Evolutionary conservation across 2,329 filamentous ascomycete species (phyloP).

Genomic region (Epichloe amarillans): DNA sequence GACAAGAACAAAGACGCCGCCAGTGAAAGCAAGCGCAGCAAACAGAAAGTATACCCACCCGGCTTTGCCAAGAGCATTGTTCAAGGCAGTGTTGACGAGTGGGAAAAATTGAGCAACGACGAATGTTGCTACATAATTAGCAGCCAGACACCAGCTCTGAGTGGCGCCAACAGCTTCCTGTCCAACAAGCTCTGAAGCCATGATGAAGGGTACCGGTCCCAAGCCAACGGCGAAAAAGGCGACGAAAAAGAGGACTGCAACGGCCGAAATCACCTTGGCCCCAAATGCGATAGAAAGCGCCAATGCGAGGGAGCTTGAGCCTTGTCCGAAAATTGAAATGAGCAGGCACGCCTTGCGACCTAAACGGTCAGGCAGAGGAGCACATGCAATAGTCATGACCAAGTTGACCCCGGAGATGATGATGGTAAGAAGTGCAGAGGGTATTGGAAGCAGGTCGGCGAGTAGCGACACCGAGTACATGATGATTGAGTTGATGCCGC

Average conservation of each 20-base stretch:
- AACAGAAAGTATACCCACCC: slow-evolving; percentile 93
- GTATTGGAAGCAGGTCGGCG: slow-evolving; percentile 64
- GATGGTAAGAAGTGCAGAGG: slow-evolving; percentile 74
- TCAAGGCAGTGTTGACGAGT: slow-evolving; percentile 63
- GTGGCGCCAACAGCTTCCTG: slow-evolving; percentile 84
- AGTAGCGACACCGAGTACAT: slow-evolving; percentile 96
- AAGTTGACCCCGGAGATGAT: slow-evolving; percentile 80
- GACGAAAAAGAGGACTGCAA: slow-evolving; percentile 76
- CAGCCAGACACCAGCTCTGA: slow-evolving; percentile 75
- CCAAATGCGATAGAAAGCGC: slow-evolving; percentile 67
- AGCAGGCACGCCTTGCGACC: slow-evolving; percentile 80
- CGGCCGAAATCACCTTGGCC: slow-evolving; percentile 61
- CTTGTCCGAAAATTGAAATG: slow-evolving; percentile 74
- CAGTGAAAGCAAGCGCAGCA: slow-evolving; percentile 54
- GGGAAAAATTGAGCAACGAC: slow-evolving; percentile 93
- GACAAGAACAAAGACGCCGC: slow-evolving; percentile 57
- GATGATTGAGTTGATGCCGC: slow-evolving; percentile 90
- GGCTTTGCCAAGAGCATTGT: slow-evolving; percentile 46
- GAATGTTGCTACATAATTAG: slow-evolving; percentile 86
- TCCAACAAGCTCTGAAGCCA: slow-evolving; percentile 80
- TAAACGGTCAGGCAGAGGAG: slow-evolving; percentile 74
- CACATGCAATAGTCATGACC: slow-evolving; percentile 64
- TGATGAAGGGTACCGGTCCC: slow-evolving; percentile 87
- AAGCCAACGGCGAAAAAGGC: slow-evolving; percentile 81
- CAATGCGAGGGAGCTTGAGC: slow-evolving; percentile 59